Percentiles rank a stretch among this genome's conserved stretches.
Conservation (phyloP, 305 asterid genomes). For the Fraxinus sp. region DNA sequence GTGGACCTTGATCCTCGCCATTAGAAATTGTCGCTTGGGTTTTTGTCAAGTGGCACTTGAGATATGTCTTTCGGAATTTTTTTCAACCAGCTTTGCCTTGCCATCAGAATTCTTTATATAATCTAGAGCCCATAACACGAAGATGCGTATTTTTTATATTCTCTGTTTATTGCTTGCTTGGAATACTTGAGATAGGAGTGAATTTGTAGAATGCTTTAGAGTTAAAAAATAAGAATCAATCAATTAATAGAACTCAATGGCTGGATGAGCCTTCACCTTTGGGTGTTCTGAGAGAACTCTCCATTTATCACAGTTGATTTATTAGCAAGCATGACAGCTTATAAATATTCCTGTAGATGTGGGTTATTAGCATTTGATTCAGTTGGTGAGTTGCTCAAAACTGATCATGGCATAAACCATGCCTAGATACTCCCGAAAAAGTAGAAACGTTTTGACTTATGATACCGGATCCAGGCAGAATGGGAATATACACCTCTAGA, state of each 20-base stretch:
- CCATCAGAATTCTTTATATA: background rate
- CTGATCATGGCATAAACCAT: too few species aligned
- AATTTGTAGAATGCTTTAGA: too few species aligned
- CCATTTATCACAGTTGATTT: too few species aligned
- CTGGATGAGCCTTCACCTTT: background rate
- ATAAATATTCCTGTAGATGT: too few species aligned
- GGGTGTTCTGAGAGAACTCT: too few species aligned
- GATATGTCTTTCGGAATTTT: background rate
- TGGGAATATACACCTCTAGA: too few species aligned
- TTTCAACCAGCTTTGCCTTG: background rate
- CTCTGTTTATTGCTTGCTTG: background rate
- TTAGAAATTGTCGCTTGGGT: background rate
- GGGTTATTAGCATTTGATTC: background rate
- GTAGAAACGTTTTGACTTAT: too few species aligned
- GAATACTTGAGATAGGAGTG: background rate
- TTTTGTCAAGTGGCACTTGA: background rate
- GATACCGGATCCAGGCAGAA: too few species aligned
- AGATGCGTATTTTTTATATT: too few species aligned
- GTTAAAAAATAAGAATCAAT: too few species aligned
- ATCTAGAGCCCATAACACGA: background rate
- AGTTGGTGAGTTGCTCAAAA: background rate
- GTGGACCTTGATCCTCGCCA: background rate
- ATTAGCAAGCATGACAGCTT: too few species aligned
- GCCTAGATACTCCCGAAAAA: too few species aligned
- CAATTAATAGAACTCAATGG: background rate